A percentile compares a stretch with the other conserved stretches of the same genome.
These are phyloP conservation scores for Phaseolus coccineus DNA, from an alignment of 331 rosid species.

Conservation along the genomic window DNA sequence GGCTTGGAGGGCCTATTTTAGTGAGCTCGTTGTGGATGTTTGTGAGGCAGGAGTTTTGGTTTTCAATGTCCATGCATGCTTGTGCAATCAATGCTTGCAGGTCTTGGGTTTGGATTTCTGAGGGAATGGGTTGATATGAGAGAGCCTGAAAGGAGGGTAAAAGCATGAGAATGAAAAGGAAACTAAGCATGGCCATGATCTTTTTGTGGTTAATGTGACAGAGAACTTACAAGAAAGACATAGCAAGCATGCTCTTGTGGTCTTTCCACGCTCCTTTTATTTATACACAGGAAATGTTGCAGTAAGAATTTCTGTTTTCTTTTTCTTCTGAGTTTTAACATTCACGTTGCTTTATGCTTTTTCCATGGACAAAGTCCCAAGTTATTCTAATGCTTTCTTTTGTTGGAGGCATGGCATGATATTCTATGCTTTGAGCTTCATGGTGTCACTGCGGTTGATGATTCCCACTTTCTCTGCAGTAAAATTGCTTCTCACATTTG, in stretches of 20 bases:
- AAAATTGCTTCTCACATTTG: slow-evolving; percentile 23
- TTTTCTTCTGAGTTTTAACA: slow-evolving; percentile 45
- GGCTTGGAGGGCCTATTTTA: slow-evolving; percentile 52
- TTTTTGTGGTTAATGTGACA: slow-evolving; percentile 38
- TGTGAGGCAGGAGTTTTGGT: slow-evolving; percentile 64
- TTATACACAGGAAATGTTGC: slow-evolving; percentile 44
- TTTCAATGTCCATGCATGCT: slow-evolving; percentile 64
- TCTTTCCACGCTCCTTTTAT: slow-evolving; percentile 37
- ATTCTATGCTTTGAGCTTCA: slow-evolving; percentile 50
- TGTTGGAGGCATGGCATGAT: slow-evolving; percentile 51
- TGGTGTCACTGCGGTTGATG: neutral
- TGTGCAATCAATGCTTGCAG: slow-evolving; percentile 63
- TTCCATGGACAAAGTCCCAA: slow-evolving; percentile 49
- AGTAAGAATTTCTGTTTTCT: slow-evolving; percentile 49
- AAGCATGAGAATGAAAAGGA: slow-evolving; percentile 53
- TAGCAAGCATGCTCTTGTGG: slow-evolving; percentile 33
- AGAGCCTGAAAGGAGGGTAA: slow-evolving; percentile 51
- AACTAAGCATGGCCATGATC: slow-evolving; percentile 54
- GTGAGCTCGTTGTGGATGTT: slow-evolving; percentile 68
- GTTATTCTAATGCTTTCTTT: slow-evolving; percentile 74
- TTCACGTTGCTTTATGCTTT: slow-evolving; percentile 58
- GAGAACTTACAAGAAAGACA: slow-evolving; percentile 38
- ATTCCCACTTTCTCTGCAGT: slow-evolving; percentile 39
- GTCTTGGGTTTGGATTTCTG: slow-evolving; percentile 54
- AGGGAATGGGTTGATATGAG: slow-evolving; percentile 41